These are phyloP conservation scores for Chrysosporium queenslandicum DNA, from an alignment of 2,329 filamentous ascomycete genomes.

Conservation along the genomic window DNA sequence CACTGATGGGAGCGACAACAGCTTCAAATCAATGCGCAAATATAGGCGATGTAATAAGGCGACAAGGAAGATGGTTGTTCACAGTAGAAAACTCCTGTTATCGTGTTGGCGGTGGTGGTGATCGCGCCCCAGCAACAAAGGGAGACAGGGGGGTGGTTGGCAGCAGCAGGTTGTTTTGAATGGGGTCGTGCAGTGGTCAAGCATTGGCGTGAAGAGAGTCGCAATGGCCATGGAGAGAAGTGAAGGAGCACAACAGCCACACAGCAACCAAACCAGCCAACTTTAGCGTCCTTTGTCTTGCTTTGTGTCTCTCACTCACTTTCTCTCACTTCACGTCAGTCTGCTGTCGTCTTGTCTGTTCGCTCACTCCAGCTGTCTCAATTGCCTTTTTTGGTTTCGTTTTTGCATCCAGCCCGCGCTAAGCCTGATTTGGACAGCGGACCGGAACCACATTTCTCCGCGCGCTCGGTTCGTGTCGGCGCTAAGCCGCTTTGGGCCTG, in stretches of 20 bases:
- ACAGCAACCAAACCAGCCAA: background rate
- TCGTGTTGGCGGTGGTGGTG: background rate
- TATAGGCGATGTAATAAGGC: background rate
- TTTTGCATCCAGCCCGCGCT: background rate
- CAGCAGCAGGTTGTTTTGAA: background rate
- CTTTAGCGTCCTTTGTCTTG: too few species aligned
- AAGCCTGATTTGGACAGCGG: background rate
- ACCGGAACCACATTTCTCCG: background rate
- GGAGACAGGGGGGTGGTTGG: conserved; percentile 4
- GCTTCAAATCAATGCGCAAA: background rate
- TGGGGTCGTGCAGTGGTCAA: background rate
- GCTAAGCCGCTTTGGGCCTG: conserved; percentile 6
- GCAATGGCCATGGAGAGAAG: background rate
- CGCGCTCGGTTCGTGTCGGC: conserved; percentile 5
- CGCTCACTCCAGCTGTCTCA: background rate
- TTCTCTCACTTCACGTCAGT: background rate
- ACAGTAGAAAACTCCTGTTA: background rate
- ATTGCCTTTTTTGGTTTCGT: background rate
- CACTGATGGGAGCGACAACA: too few species aligned
- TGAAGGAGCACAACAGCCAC: background rate
- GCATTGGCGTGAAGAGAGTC: background rate
- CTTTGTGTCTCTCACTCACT: background rate
- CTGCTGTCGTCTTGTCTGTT: too few species aligned
- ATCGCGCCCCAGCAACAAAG: conserved; percentile 12
- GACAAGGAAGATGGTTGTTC: background rate